phyloP scores from a whole-genome alignment of 345 rosid species.

The Syzygium jambos region DNA sequence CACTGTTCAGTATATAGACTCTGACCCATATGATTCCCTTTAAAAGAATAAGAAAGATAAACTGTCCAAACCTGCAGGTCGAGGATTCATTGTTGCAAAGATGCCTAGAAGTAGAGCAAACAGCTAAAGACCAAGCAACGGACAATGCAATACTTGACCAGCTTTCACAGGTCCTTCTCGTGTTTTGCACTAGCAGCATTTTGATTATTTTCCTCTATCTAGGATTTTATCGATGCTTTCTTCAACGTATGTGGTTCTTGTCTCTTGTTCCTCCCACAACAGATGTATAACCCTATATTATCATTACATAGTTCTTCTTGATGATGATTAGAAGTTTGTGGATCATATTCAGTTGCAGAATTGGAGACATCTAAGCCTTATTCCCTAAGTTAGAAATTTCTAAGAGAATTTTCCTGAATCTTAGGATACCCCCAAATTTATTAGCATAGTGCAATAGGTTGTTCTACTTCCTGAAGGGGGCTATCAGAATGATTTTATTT shows the following conservation, averaged over 20 bases:
- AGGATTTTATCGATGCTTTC: neutral
- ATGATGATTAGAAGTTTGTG: neutral
- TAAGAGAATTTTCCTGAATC: neutral
- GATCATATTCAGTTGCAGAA: neutral
- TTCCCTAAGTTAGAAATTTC: neutral
- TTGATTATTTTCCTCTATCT: neutral
- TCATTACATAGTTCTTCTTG: neutral
- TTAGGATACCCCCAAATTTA: neutral
- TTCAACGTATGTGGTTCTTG: neutral
- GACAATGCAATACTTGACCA: conserved; percentile 91
- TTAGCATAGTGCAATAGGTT: neutral
- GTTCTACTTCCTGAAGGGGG: neutral
- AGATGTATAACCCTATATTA: neutral
- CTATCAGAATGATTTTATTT: neutral
- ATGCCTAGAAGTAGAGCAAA: conserved; percentile 68
- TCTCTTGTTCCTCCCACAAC: neutral
- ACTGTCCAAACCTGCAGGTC: conserved; percentile 40
- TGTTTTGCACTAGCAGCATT: conserved; percentile 2
- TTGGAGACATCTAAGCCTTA: neutral
- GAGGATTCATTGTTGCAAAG: conserved; percentile 55
- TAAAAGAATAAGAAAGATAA: neutral
- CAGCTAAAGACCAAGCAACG: conserved; percentile 84
- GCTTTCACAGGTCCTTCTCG: conserved; percentile 55
- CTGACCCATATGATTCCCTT: neutral
- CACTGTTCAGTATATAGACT: neutral